A percentile compares a stretch with the other conserved stretches of the same genome.
phyloP scores from a whole-genome alignment of 345 rosid genomes.

The Aquilaria yunnanensis region DNA sequence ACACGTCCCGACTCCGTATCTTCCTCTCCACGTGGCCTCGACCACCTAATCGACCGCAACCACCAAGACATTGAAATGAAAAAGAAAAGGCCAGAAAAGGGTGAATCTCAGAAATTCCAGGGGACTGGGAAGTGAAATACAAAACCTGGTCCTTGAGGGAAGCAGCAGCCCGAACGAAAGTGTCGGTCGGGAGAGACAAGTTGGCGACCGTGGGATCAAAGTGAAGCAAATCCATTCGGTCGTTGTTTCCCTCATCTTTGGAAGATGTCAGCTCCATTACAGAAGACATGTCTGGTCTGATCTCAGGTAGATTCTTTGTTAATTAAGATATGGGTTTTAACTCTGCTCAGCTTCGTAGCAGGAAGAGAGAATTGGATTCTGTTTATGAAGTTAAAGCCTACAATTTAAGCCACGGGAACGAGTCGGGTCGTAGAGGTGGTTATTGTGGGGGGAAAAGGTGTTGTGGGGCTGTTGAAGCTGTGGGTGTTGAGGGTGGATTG shows the following conservation, averaged over 20 bases:
- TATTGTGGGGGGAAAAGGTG: too few relatives aligned
- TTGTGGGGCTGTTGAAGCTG: too few relatives aligned
- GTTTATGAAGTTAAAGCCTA: too few relatives aligned
- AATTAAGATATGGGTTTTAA: too few relatives aligned
- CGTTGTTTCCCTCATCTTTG: constrained; percentile 19
- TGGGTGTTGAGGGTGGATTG: too few relatives aligned
- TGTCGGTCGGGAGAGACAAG: constrained; percentile 32
- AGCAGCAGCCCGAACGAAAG: constrained; percentile 58
- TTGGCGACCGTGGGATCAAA: constrained; percentile 28
- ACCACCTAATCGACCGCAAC: constrained; percentile 37
- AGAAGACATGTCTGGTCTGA: constrained; percentile 24
- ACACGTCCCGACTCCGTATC: constrained; percentile 8
- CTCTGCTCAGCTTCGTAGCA: too few relatives aligned
- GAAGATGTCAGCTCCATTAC: constrained; percentile 31
- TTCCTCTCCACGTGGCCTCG: constrained; percentile 50
- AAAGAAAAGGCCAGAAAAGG: not conserved
- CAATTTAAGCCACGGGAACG: too few relatives aligned
- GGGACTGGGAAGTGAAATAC: too few relatives aligned
- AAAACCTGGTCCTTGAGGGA: constrained; percentile 66
- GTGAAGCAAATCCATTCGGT: constrained; percentile 28
- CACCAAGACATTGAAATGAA: too few relatives aligned
- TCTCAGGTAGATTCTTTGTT: too few relatives aligned
- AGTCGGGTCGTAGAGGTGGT: too few relatives aligned
- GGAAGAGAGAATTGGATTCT: too few relatives aligned
- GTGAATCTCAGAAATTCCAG: not conserved